phyloP scores from a whole-genome alignment of 192 early-diverging fungal genomes.

The Backusella parvicylindrica region DNA sequence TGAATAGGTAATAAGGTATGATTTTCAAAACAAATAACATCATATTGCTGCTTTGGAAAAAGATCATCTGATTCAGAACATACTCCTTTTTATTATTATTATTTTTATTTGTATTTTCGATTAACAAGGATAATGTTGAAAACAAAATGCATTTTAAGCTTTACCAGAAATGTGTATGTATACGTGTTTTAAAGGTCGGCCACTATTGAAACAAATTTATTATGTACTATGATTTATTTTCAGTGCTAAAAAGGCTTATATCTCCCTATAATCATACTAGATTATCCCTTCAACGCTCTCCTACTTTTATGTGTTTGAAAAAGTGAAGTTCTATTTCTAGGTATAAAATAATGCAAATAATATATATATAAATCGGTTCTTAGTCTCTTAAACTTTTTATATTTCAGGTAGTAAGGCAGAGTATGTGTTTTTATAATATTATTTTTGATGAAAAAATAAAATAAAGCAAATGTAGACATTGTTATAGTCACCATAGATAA shows the following conservation, averaged over 20 bases:
- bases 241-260: background rate
- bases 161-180: background rate
- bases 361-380: background rate
- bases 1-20: background rate
- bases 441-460: background rate
- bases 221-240: background rate
- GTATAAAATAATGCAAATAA: background rate
- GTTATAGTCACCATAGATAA: background rate
- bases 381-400: conserved; percentile 1
- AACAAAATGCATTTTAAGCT: background rate
- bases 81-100: background rate
- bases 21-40: background rate
- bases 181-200: background rate
- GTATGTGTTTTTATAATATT: background rate
- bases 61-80: background rate
- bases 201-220: background rate
- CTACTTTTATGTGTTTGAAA: background rate
- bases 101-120: background rate
- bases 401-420: background rate
- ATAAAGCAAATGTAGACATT: background rate
- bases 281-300: background rate
- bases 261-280: background rate
- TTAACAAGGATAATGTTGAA: background rate
- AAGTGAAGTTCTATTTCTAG: background rate
- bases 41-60: background rate